Evolutionary conservation across 129 eudicot genomes (phyloP).

Genomic region (Arctium minus): DNA sequence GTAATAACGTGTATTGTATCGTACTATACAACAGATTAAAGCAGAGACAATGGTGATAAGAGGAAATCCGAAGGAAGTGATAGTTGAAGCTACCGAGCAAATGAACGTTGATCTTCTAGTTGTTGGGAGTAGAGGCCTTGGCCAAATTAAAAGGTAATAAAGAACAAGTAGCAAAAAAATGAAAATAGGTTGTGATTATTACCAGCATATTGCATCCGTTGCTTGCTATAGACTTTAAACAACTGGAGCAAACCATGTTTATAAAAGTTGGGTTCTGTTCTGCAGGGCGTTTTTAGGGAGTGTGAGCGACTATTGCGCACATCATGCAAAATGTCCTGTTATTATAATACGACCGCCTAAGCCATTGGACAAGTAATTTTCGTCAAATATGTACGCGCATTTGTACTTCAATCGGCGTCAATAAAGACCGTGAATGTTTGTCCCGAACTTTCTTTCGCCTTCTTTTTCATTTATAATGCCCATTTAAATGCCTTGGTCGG

Average conservation of each 20-base stretch:
- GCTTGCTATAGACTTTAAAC: too few species aligned
- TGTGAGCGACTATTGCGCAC: slow-evolving; percentile 58
- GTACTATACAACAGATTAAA: slow-evolving; percentile 1
- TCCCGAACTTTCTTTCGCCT: too few species aligned
- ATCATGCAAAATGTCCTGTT: slow-evolving; percentile 53
- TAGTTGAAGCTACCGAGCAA: slow-evolving; percentile 35
- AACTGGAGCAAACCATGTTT: background rate
- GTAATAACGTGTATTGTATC: background rate
- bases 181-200: too few species aligned
- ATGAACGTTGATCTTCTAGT: slow-evolving; percentile 41
- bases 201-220: too few species aligned
- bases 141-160: slow-evolving; percentile 45
- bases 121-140: slow-evolving; percentile 47
- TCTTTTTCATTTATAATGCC: too few species aligned
- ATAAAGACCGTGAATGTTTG: background rate
- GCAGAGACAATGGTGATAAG: slow-evolving; percentile 22
- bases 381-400: background rate
- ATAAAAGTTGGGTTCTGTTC: background rate
- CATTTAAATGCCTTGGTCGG: too few species aligned
- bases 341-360: slow-evolving; percentile 41
- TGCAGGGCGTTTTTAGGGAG: slow-evolving; percentile 68
- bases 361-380: slow-evolving; percentile 14
- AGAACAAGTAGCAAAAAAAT: background rate
- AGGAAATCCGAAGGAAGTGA: slow-evolving; percentile 46
- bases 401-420: background rate